These are phyloP conservation scores for Cunninghamia lanceolata DNA, from an alignment of 75 land plant species.

Conservation along the genomic window DNA sequence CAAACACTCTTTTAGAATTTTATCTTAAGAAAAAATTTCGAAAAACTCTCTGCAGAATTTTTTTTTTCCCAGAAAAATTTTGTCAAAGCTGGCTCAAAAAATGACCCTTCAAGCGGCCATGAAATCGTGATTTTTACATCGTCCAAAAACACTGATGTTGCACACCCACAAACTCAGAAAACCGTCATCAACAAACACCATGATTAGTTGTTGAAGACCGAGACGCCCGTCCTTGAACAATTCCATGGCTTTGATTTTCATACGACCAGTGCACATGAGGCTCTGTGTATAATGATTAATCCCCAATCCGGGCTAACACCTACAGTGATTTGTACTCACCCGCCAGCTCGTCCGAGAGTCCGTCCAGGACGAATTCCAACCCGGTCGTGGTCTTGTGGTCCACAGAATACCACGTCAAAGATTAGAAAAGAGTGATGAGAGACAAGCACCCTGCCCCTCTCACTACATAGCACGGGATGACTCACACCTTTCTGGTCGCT, in stretches of 20 bases:
- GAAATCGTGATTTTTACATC: too few species aligned
- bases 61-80: too few species aligned
- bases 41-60: too few species aligned
- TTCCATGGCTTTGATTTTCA: constrained; percentile 50
- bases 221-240: constrained; percentile 58
- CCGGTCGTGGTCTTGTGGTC: not conserved
- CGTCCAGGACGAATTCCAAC: constrained; percentile 6
- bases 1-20: too few species aligned
- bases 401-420: constrained; percentile 74
- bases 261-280: constrained; percentile 32
- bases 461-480: constrained; percentile 74
- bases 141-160: too few species aligned
- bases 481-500: constrained; percentile 49
- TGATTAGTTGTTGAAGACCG: constrained; percentile 56
- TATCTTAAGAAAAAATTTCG: too few species aligned
- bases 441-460: constrained; percentile 89
- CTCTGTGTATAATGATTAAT: constrained; percentile 38
- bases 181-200: too few species aligned
- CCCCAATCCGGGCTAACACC: constrained; percentile 28
- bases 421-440: constrained; percentile 90
- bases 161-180: too few species aligned
- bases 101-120: too few species aligned
- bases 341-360: constrained; percentile 36
- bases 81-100: too few species aligned
- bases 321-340: constrained; percentile 29